Evolutionary conservation across 495 filamentous ascomycete species (phyloP).

Genomic region (Apodospora peruviana): DNA sequence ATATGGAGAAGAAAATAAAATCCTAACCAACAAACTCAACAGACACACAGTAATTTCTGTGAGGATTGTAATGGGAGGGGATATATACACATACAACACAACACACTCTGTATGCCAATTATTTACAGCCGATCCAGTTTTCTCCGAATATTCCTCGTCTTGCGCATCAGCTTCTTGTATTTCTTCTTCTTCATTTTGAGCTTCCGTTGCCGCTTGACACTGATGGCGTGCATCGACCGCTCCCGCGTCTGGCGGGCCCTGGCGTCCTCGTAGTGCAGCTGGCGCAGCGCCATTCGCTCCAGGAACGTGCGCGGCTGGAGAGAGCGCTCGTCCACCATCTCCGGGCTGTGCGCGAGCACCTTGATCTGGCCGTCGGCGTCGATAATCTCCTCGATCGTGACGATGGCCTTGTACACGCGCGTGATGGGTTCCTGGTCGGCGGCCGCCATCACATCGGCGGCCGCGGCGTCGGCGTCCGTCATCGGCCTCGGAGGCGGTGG

Average conservation of each 20-base stretch:
- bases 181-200: constrained; percentile 95
- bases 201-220: constrained; percentile 97
- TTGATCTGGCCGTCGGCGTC: constrained; percentile 61
- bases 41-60: no score
- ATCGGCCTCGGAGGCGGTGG: constrained; percentile 68
- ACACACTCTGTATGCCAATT: background rate
- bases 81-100: constrained; percentile 18
- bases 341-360: constrained; percentile 46
- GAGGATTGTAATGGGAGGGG: no score
- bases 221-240: constrained; percentile 59
- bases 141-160: constrained; percentile 82
- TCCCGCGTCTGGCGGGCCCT: constrained; percentile 28
- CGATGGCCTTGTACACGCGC: constrained; percentile 68
- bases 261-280: constrained; percentile 44
- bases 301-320: constrained; percentile 38
- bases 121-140: constrained; percentile 64
- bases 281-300: constrained; percentile 45
- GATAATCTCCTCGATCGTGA: constrained; percentile 76
- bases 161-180: constrained; percentile 96
- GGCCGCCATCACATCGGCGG: constrained; percentile 29
- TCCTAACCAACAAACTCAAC: no score
- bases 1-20: no score
- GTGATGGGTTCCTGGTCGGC: constrained; percentile 35
- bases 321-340: constrained; percentile 39
- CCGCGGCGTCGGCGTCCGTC: constrained; percentile 31